These are phyloP conservation scores for Fusarium gaditjirri DNA, from an alignment of 2,329 filamentous ascomycete genomes.

Conservation along the genomic window DNA sequence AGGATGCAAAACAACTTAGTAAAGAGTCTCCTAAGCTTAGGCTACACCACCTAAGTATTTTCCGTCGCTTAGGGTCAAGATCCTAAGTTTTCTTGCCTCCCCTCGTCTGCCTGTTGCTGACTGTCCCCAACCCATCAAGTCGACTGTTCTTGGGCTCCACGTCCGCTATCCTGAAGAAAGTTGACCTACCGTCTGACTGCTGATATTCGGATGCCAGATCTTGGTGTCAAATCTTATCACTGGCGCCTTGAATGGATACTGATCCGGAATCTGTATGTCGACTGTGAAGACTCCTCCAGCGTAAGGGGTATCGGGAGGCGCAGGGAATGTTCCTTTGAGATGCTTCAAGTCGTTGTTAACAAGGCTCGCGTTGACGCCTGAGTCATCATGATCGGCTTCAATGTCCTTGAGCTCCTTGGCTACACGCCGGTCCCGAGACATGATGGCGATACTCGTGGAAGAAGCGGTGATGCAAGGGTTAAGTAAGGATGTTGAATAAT, in stretches of 20 bases:
- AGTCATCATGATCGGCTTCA: slow-evolving; percentile 74
- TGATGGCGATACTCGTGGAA: slow-evolving; percentile 54
- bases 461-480: not conserved
- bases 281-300: slow-evolving; percentile 85
- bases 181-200: slow-evolving; percentile 82
- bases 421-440: slow-evolving; percentile 64
- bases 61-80: too few relatives aligned
- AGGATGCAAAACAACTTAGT: too few relatives aligned
- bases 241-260: slow-evolving; percentile 94
- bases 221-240: slow-evolving; percentile 91
- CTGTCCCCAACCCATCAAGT: not conserved
- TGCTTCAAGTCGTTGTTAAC: slow-evolving; percentile 78
- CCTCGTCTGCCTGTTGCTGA: not conserved
- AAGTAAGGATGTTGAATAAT: too few relatives aligned
- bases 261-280: slow-evolving; percentile 86
- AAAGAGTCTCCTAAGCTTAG: too few relatives aligned
- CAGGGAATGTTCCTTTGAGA: slow-evolving; percentile 83
- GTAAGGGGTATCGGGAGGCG: slow-evolving; percentile 93
- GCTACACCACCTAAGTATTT: too few relatives aligned
- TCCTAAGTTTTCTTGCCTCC: too few relatives aligned
- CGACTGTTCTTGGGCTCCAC: not conserved
- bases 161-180: not conserved
- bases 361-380: slow-evolving; percentile 77
- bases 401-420: slow-evolving; percentile 83
- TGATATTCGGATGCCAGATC: slow-evolving; percentile 98